These are phyloP conservation scores for Aphanomyces euteiches DNA, from an alignment of 352 stramenopile genomes.

Conservation along the genomic window DNA sequence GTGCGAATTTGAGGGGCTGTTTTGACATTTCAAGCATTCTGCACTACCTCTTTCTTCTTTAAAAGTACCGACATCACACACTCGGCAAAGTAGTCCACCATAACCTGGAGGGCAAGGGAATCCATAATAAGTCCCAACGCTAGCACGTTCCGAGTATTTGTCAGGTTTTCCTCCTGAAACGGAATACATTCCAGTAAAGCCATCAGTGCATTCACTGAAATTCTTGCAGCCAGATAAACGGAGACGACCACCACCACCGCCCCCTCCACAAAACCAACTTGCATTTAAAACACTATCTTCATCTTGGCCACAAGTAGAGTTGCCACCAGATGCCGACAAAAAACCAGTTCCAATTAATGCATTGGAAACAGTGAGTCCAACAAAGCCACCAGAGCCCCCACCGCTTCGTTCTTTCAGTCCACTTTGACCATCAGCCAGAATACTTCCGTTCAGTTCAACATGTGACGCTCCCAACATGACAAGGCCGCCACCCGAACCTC, in stretches of 20 bases:
- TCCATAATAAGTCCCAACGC: conserved; percentile 59
- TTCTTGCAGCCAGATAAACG: conserved; percentile 68
- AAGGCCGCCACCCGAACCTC: conserved; percentile 62
- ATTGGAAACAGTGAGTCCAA: conserved; percentile 56
- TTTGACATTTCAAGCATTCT: conserved; percentile 57
- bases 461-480: conserved; percentile 57
- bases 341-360: conserved; percentile 53
- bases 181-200: conserved; percentile 76
- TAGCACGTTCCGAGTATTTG: conserved; percentile 22
- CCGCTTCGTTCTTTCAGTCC: conserved; percentile 48
- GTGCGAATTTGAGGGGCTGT: conserved; percentile 64
- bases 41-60: conserved; percentile 78
- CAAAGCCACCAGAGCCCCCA: conserved; percentile 68
- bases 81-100: conserved; percentile 64
- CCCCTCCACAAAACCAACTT: conserved; percentile 55
- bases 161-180: conserved; percentile 57
- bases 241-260: conserved; percentile 60
- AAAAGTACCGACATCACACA: conserved; percentile 57
- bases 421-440: conserved; percentile 62
- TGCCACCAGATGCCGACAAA: conserved; percentile 69
- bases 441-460: conserved; percentile 64
- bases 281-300: not conserved
- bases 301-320: conserved; percentile 50
- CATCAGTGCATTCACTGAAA: conserved; percentile 59
- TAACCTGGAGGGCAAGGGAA: conserved; percentile 75